Evolutionary conservation across 495 filamentous ascomycete species (phyloP).

Genomic region (Jackrogersella multiformis): DNA sequence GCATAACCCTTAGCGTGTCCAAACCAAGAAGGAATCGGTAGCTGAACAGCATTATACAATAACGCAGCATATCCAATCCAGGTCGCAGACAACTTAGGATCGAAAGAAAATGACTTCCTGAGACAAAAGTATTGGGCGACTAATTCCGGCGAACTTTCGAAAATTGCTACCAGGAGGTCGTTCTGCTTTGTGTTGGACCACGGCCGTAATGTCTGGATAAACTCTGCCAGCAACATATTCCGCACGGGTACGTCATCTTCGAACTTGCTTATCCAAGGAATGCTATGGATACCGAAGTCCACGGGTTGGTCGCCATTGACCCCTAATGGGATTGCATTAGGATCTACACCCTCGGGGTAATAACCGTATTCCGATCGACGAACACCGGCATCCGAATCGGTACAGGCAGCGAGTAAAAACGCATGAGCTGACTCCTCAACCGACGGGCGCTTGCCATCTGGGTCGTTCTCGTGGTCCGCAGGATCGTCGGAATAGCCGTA

Average conservation of each 20-base stretch:
- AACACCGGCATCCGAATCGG: slow-evolving; percentile 72
- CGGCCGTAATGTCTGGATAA: slow-evolving; percentile 82
- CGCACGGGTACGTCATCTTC: slow-evolving; percentile 72
- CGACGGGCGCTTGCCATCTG: slow-evolving; percentile 41
- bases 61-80: slow-evolving; percentile 95
- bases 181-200: slow-evolving; percentile 83
- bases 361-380: slow-evolving; percentile 73
- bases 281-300: slow-evolving; percentile 73
- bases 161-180: slow-evolving; percentile 80
- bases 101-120: slow-evolving; percentile 82
- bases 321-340: slow-evolving; percentile 55
- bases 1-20: slow-evolving; percentile 64
- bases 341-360: slow-evolving; percentile 74
- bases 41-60: slow-evolving; percentile 76
- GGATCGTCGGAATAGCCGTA: slow-evolving; percentile 67
- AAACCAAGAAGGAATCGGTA: slow-evolving; percentile 76
- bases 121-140: slow-evolving; percentile 84
- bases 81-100: slow-evolving; percentile 87
- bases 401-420: slow-evolving; percentile 77
- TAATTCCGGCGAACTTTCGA: slow-evolving; percentile 82
- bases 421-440: slow-evolving; percentile 72
- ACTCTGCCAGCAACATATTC: slow-evolving; percentile 76
- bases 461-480: slow-evolving; percentile 17
- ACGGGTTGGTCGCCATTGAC: slow-evolving; percentile 60
- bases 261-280: slow-evolving; percentile 73